phyloP scores from a whole-genome alignment of 2,329 filamentous ascomycete species.

The Ploettnerulaceae sp. region DNA sequence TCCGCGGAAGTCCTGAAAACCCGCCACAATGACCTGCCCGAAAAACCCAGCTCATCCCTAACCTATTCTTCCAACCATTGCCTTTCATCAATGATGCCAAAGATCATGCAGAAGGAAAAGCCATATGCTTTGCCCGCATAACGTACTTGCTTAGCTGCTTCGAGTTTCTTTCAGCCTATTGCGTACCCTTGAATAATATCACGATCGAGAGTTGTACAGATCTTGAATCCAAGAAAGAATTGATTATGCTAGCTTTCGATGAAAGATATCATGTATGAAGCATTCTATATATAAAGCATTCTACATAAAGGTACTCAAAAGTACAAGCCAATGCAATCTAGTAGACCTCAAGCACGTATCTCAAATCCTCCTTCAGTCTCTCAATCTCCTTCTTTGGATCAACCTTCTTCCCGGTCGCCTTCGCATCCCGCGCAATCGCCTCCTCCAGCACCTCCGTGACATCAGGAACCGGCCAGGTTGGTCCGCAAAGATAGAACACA shows the following conservation, averaged over 20 bases:
- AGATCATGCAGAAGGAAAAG: too few relatives aligned
- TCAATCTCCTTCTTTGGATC: conserved; percentile 90
- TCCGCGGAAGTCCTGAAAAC: too few relatives aligned
- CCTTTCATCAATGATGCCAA: too few relatives aligned
- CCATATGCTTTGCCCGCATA: too few relatives aligned
- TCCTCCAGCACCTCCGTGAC: conserved; percentile 92
- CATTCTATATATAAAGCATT: neutral
- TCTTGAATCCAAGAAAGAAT: neutral
- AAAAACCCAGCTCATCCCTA: too few relatives aligned
- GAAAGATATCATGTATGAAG: too few relatives aligned
- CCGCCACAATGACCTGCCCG: too few relatives aligned
- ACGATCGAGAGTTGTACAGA: neutral
- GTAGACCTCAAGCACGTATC: conserved; percentile 97
- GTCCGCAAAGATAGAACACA: conserved; percentile 94
- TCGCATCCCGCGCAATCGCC: conserved; percentile 74
- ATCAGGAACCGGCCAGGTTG: conserved; percentile 97
- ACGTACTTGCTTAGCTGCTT: too few relatives aligned
- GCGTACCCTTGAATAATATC: neutral
- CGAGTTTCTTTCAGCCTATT: neutral
- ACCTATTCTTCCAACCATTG: too few relatives aligned
- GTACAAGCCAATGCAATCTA: conserved; percentile 41
- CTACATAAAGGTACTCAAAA: neutral
- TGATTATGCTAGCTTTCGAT: neutral
- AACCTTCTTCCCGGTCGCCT: conserved; percentile 69
- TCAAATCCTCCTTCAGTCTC: conserved; percentile 86